Percentiles rank a stretch among this genome's conserved stretches.
Conservation (phyloP, 2,329 filamentous ascomycete species). For the Clathrospora elynae region DNA sequence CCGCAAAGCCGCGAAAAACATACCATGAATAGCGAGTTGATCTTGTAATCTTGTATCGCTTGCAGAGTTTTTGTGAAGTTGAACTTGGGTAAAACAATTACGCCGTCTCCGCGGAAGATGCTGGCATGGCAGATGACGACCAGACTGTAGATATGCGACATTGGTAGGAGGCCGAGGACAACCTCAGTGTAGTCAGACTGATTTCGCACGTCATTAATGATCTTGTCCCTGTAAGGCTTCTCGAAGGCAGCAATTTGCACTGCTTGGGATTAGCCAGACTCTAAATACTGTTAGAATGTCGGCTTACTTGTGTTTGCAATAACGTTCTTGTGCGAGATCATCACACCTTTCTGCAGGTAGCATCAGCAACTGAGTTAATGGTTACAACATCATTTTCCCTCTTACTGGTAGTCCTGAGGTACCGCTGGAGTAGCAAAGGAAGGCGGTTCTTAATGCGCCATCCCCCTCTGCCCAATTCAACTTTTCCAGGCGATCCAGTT, state of each 20-base stretch:
- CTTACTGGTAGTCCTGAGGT: constrained; percentile 76
- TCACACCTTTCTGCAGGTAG: constrained; percentile 71
- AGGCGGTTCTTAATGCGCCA: constrained; percentile 70
- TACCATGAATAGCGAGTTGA: constrained; percentile 70
- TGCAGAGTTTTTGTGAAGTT: constrained; percentile 69
- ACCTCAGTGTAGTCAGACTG: constrained; percentile 57
- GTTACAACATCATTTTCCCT: too few relatives aligned
- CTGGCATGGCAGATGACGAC: constrained; percentile 70
- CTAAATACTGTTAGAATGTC: neutral
- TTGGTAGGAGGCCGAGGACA: constrained; percentile 71
- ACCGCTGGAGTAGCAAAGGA: constrained; percentile 79
- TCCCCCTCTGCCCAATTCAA: constrained; percentile 68
- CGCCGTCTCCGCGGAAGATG: constrained; percentile 73
- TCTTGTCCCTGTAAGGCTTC: constrained; percentile 50
- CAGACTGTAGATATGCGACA: constrained; percentile 82
- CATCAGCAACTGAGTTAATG: constrained; percentile 15
- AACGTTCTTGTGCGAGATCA: constrained; percentile 79
- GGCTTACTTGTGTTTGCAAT: constrained; percentile 67
- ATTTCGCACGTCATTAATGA: constrained; percentile 38
- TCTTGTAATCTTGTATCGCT: constrained; percentile 71
- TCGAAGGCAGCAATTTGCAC: constrained; percentile 65
- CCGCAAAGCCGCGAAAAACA: constrained; percentile 22
- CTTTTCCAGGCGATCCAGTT: constrained; percentile 59
- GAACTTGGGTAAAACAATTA: constrained; percentile 76
- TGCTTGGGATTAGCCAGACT: constrained; percentile 20